Evolutionary conservation across 176 grass and related monocot species (phyloP).

Genomic region (Puya raimondii): DNA sequence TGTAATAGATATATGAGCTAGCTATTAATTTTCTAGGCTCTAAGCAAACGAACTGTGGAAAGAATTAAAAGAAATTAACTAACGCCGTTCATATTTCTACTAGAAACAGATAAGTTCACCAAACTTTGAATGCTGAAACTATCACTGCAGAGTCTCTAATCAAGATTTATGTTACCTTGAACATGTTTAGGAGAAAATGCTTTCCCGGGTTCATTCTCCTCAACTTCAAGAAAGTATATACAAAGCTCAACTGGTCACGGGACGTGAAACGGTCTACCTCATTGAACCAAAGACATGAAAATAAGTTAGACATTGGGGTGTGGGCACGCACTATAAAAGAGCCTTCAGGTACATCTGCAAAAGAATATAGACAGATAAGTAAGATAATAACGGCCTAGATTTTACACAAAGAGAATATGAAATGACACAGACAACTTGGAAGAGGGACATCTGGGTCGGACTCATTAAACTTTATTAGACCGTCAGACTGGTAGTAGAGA

Average conservation of each 20-base stretch:
- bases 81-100: neutral
- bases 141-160: neutral
- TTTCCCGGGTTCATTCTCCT: slow-evolving; percentile 58
- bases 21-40: too few species aligned
- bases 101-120: neutral
- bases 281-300: slow-evolving; percentile 98
- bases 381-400: too few species aligned
- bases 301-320: slow-evolving; percentile 91
- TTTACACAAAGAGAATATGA: too few species aligned
- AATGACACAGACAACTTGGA: slow-evolving; percentile 66
- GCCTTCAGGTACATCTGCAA: slow-evolving; percentile 92
- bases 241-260: slow-evolving; percentile 82
- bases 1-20: too few species aligned
- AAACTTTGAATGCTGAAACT: neutral
- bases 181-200: slow-evolving; percentile 69
- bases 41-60: neutral
- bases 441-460: slow-evolving; percentile 43
- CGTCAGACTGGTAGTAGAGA: slow-evolving; percentile 76
- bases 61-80: neutral
- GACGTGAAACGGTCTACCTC: slow-evolving; percentile 73
- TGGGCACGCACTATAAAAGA: slow-evolving; percentile 84
- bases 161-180: slow-evolving; percentile 53
- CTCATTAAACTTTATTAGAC: slow-evolving; percentile 64
- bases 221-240: slow-evolving; percentile 85
- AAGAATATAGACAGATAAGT: slow-evolving; percentile 17